These are phyloP conservation scores for Backusella australiensis DNA, from an alignment of 192 early-diverging fungal species.

Conservation along the genomic window DNA sequence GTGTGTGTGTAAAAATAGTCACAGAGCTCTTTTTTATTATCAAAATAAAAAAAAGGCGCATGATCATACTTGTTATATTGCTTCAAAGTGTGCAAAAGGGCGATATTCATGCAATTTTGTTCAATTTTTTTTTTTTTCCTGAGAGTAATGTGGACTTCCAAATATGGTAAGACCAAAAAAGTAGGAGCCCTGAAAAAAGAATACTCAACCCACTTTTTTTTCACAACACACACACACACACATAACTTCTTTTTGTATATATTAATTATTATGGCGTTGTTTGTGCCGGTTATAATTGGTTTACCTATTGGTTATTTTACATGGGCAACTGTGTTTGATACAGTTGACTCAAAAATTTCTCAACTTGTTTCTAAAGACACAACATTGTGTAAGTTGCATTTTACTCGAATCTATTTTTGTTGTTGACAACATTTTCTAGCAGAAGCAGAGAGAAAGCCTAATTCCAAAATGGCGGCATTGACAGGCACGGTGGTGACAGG, in stretches of 20 bases:
- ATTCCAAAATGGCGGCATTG: conserved; percentile 9
- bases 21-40: not conserved
- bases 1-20: not conserved
- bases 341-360: conserved; percentile 18
- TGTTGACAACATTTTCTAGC: not conserved
- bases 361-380: conserved; percentile 4
- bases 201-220: not conserved
- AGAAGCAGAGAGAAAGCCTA: not conserved
- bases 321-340: conserved; percentile 18
- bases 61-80: not conserved
- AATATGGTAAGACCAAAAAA: not conserved
- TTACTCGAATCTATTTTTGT: not conserved
- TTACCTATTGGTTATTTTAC: conserved; percentile 29
- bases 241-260: not conserved
- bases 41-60: not conserved
- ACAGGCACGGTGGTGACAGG: conserved; percentile 8
- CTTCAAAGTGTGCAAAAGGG: not conserved
- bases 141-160: not conserved
- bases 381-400: not conserved
- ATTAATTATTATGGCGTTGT: conserved; percentile 32
- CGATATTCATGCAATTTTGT: not conserved
- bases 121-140: not conserved
- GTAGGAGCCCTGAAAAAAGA: not conserved
- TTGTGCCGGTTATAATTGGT: conserved; percentile 29
- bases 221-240: not conserved